Percentiles rank a stretch among this genome's conserved stretches.
Conservation (phyloP, 140 eudicot genomes). For the Oenanthe javanica region DNA sequence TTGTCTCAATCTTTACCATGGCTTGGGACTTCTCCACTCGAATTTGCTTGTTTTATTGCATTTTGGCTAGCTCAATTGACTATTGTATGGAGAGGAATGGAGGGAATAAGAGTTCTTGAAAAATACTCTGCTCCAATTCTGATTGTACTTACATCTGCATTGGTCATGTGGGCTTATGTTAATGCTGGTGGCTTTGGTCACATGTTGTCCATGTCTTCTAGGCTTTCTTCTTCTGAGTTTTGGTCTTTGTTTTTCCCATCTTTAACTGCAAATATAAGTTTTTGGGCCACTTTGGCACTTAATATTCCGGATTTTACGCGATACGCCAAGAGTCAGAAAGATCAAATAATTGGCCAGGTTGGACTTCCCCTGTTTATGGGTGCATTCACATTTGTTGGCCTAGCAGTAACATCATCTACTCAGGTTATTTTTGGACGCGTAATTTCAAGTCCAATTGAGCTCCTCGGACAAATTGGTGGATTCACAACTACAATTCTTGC, state of each 20-base stretch:
- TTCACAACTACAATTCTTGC: constrained; percentile 46
- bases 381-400: constrained; percentile 78
- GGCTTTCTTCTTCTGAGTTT: constrained; percentile 52
- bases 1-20: constrained; percentile 39
- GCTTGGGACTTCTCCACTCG: constrained; percentile 85
- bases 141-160: constrained; percentile 44
- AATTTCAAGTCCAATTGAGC: constrained; percentile 67
- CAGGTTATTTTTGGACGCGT: constrained; percentile 63
- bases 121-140: constrained; percentile 82
- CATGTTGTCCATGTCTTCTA: constrained; percentile 52
- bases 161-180: constrained; percentile 68
- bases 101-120: constrained; percentile 65
- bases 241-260: constrained; percentile 84
- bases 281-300: constrained; percentile 85
- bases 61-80: constrained; percentile 73
- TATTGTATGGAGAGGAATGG: constrained; percentile 73
- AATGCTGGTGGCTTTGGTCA: constrained; percentile 71
- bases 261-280: constrained; percentile 81
- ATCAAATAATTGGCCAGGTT: constrained; percentile 74
- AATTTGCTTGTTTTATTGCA: constrained; percentile 64
- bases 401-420: constrained; percentile 91
- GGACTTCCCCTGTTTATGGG: constrained; percentile 91
- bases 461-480: constrained; percentile 72
- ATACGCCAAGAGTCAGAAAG: constrained; percentile 62
- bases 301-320: constrained; percentile 95